These are phyloP conservation scores for Sechiopsis laciniata DNA, from an alignment of 306 rosid species.

Conservation along the genomic window DNA sequence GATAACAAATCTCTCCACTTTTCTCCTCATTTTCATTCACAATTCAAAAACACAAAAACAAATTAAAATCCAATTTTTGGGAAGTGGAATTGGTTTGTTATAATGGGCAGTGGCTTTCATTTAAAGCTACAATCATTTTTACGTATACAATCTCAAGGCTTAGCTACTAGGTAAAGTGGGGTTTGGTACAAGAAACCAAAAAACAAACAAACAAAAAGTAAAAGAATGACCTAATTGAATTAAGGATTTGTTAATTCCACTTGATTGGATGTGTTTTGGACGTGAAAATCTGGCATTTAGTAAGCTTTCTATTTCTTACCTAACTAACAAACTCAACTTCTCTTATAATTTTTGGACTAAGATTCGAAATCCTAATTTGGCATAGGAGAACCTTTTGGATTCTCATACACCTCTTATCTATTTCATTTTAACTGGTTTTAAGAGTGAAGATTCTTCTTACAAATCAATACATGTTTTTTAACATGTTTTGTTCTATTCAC, in stretches of 20 bases:
- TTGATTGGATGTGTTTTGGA: conserved; percentile 10
- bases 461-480: no score
- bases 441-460: no score
- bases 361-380: no score
- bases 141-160: conserved; percentile 43
- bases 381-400: no score
- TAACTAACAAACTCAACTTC: conserved; percentile 1
- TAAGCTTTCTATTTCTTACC: background rate
- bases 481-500: no score
- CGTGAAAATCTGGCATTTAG: conserved; percentile 5
- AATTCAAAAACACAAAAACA: background rate
- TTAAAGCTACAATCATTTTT: conserved; percentile 41
- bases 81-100: conserved; percentile 34
- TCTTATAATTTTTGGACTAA: background rate
- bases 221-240: background rate
- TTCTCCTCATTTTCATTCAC: conserved; percentile 36
- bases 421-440: no score
- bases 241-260: conserved; percentile 6
- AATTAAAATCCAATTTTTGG: conserved; percentile 23
- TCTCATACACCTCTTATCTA: no score
- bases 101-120: conserved; percentile 34
- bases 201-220: background rate
- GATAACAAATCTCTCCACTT: conserved; percentile 85
- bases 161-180: conserved; percentile 28
- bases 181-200: conserved; percentile 48